Conservation (phyloP, 108 stramenopile species). For the Conticribra weissflogii region DNA sequence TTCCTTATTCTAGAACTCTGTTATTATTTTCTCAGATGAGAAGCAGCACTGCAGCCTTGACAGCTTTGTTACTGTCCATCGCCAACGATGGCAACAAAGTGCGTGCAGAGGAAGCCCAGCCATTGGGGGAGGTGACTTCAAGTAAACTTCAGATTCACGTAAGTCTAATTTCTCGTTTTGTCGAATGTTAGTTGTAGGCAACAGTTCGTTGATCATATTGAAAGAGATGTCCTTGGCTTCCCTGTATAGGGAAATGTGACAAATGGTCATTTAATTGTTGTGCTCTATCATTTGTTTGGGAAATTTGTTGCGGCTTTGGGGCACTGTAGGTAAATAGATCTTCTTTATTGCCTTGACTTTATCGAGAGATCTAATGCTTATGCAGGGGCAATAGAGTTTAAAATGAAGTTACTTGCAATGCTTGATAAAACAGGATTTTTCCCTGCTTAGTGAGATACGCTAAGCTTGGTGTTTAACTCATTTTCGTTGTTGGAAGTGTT, state of each 20-base stretch:
- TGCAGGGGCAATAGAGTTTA: too few species aligned
- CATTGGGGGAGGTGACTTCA: constrained; percentile 39
- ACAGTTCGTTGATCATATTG: too few species aligned
- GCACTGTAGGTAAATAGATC: neutral
- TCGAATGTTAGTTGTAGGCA: constrained; percentile 1
- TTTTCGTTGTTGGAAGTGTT: too few species aligned
- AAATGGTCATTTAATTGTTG: too few species aligned
- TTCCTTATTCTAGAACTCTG: neutral
- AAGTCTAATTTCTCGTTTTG: constrained; percentile 35
- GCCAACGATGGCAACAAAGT: neutral
- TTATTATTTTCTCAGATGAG: neutral
- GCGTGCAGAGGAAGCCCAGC: constrained; percentile 5
- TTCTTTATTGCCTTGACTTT: neutral
- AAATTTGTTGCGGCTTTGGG: neutral
- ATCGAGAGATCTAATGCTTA: too few species aligned
- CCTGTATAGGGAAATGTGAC: too few species aligned
- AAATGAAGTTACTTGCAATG: too few species aligned
- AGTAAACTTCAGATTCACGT: constrained; percentile 65
- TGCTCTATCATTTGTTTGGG: neutral
- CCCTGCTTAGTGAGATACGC: too few species aligned
- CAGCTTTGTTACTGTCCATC: neutral
- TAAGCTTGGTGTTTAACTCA: too few species aligned
- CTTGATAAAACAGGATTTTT: too few species aligned
- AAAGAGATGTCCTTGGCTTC: too few species aligned
- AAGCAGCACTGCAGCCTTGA: neutral